These are phyloP conservation scores for Carex parvula DNA, from an alignment of 176 grass and related monocot genomes.

Conservation along the genomic window DNA sequence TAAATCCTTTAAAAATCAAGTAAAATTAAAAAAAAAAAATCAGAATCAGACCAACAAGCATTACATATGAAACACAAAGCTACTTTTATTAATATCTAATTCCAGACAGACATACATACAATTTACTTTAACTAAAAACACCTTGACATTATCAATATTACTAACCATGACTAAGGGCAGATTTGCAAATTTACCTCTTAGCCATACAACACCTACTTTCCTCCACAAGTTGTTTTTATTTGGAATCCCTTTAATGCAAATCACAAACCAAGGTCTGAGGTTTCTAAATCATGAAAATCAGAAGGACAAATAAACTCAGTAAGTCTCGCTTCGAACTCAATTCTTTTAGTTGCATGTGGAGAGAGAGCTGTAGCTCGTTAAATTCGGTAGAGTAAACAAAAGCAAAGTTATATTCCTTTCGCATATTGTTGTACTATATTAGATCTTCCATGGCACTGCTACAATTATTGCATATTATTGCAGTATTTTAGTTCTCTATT, in stretches of 20 bases:
- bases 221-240: background rate
- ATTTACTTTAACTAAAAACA: background rate
- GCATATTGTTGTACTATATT: too few relatives aligned
- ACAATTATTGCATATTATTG: too few relatives aligned
- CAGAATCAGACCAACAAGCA: background rate
- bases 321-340: too few relatives aligned
- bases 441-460: too few relatives aligned
- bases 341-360: too few relatives aligned
- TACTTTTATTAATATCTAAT: background rate
- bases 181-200: background rate
- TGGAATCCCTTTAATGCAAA: background rate
- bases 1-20: background rate
- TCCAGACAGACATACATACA: background rate
- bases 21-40: background rate
- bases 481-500: too few relatives aligned
- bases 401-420: too few relatives aligned
- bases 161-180: background rate
- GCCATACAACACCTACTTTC: background rate
- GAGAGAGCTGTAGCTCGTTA: too few relatives aligned
- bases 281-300: background rate
- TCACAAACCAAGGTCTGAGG: background rate
- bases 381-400: too few relatives aligned
- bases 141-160: constrained; percentile 4
- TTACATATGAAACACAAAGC: background rate
- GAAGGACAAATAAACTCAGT: too few relatives aligned